These are phyloP conservation scores for Aspergillus udagawae DNA, from an alignment of 2,329 filamentous ascomycete genomes.

Conservation along the genomic window DNA sequence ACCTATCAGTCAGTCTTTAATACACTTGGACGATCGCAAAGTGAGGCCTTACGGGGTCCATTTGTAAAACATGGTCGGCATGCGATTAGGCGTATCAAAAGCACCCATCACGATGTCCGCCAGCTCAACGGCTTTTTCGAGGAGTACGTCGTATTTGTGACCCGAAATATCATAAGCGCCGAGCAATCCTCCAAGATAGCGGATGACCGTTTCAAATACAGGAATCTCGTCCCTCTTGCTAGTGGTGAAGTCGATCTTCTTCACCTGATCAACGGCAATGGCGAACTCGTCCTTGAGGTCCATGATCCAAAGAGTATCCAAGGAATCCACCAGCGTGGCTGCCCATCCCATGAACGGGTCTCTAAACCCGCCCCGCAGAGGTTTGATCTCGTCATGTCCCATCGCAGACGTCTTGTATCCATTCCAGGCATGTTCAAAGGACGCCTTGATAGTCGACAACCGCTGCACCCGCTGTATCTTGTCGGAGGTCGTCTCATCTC, in stretches of 20 bases:
- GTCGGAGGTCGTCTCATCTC: conserved; percentile 56
- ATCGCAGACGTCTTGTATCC: conserved; percentile 78
- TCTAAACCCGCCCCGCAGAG: conserved; percentile 61
- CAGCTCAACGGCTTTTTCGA: conserved; percentile 75
- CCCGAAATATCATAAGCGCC: conserved; percentile 83
- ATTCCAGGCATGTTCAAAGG: conserved; percentile 74
- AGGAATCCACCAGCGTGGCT: conserved; percentile 75
- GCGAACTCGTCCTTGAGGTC: conserved; percentile 74
- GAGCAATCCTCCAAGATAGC: conserved; percentile 82
- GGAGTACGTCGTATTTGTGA: conserved; percentile 61
- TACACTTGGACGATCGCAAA: neutral
- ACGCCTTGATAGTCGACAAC: conserved; percentile 63
- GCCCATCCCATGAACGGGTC: conserved; percentile 93
- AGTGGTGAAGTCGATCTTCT: conserved; percentile 77
- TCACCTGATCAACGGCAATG: conserved; percentile 66
- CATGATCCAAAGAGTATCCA: conserved; percentile 88
- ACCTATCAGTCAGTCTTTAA: conserved; percentile 1
- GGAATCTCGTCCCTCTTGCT: conserved; percentile 66
- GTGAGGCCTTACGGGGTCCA: conserved; percentile 60
- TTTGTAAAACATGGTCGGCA: conserved; percentile 77
- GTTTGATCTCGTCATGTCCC: conserved; percentile 80
- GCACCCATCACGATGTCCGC: conserved; percentile 75
- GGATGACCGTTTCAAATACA: conserved; percentile 89
- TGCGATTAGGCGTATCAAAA: conserved; percentile 90
- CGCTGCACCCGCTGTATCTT: conserved; percentile 62